phyloP scores from a whole-genome alignment of 306 rosid species.

The Senna siamea region DNA sequence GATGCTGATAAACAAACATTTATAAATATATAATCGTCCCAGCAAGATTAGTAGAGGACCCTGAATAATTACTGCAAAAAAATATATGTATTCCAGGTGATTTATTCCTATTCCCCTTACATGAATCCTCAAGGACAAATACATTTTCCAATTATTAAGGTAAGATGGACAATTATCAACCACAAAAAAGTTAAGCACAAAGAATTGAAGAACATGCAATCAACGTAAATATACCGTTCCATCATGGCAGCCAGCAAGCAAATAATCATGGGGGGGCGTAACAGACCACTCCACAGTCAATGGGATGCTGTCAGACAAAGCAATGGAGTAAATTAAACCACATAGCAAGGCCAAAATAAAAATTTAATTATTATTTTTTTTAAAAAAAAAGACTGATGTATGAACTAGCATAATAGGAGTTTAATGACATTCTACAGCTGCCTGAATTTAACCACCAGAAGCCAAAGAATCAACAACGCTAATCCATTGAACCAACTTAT shows the following conservation, averaged over 20 bases:
- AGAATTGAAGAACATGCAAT: slow-evolving; percentile 26
- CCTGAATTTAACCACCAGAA: slow-evolving; percentile 35
- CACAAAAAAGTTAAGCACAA: slow-evolving; percentile 12
- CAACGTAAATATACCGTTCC: slow-evolving; percentile 67
- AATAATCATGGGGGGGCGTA: slow-evolving; percentile 72
- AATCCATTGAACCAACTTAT: slow-evolving; percentile 5
- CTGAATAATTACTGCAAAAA: background rate
- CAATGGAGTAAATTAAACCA: slow-evolving; percentile 36
- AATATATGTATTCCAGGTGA: no score
- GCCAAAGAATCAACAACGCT: slow-evolving; percentile 1
- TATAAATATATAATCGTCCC: slow-evolving; percentile 27
- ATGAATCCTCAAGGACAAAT: slow-evolving; percentile 33
- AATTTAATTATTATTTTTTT: background rate
- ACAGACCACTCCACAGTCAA: slow-evolving; percentile 92
- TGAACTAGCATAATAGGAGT: slow-evolving; percentile 23
- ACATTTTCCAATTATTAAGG: slow-evolving; percentile 21
- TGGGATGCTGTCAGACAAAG: slow-evolving; percentile 72
- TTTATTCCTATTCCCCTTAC: slow-evolving; percentile 1
- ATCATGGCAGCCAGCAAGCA: slow-evolving; percentile 95
- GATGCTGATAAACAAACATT: slow-evolving; percentile 16
- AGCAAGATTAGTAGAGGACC: slow-evolving; percentile 8
- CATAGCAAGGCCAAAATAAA: slow-evolving; percentile 11
- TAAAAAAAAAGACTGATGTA: slow-evolving; percentile 8
- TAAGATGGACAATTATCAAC: slow-evolving; percentile 18
- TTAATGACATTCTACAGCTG: slow-evolving; percentile 25